Conservation (phyloP, 805 yeast genomes). For the Kluyveromyces aestuarii region DNA sequence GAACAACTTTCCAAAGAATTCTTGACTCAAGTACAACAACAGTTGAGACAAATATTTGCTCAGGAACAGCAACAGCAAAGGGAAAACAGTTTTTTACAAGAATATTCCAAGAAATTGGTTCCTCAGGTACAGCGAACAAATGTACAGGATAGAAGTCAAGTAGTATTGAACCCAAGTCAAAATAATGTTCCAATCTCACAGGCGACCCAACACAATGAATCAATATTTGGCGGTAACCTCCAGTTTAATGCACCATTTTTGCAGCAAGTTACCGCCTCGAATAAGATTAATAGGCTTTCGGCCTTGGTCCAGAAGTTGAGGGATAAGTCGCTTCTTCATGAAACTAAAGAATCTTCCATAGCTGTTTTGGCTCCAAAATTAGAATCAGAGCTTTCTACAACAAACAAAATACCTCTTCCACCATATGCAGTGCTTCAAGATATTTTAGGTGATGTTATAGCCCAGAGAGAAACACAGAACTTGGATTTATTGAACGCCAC, state of each 20-base stretch:
- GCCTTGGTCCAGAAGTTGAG: not conserved
- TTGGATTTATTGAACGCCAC: constrained; percentile 23
- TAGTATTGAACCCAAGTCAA: not conserved
- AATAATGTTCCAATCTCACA: not conserved
- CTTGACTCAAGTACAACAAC: constrained; percentile 31
- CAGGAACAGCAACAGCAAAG: constrained; percentile 27
- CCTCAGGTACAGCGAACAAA: not conserved
- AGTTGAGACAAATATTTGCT: constrained; percentile 31
- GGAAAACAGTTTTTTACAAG: constrained; percentile 8
- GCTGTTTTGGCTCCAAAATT: constrained; percentile 19
- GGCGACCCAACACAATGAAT: not conserved
- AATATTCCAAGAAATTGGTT: constrained; percentile 1
- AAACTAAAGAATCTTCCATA: constrained; percentile 22
- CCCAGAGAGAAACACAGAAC: constrained; percentile 23
- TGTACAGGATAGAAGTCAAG: not conserved
- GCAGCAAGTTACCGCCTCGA: not conserved
- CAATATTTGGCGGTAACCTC: constrained; percentile 1
- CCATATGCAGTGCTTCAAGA: constrained; percentile 15
- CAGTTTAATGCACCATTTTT: constrained; percentile 2
- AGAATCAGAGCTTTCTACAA: constrained; percentile 8
- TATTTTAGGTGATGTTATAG: constrained; percentile 23
- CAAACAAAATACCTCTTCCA: constrained; percentile 13
- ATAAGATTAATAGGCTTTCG: not conserved
- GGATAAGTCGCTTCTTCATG: constrained; percentile 15
- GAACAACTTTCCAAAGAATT: constrained; percentile 26